Evolutionary conservation across 495 filamentous ascomycete species (phyloP), one percentile per base, ranked within the genome.

Genomic region (Neurospora sp.): DNA sequence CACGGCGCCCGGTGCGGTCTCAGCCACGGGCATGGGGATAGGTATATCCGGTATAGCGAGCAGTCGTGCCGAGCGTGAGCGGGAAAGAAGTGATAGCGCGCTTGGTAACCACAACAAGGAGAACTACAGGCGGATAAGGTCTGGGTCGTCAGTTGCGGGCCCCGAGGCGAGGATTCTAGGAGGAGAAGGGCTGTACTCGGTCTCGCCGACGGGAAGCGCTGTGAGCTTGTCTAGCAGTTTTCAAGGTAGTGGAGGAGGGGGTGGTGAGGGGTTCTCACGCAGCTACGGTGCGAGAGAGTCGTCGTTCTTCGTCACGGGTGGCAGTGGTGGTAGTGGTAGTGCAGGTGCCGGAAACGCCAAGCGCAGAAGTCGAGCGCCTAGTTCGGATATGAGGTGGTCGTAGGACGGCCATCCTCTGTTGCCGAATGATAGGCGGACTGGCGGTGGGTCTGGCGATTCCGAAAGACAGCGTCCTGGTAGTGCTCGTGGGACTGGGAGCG

Each of bases 311-410:
- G 47, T 35, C 4, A 76, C 45, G 42, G 38, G 73, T n/a, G 71
- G 73, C 47, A 40, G 53, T 9, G 18, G 22, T 27, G 37, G 37
- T 44, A 53, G 40, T 16, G 71, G 71, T 27, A 69, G 75, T 8
- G 73, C 71, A 37, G 73, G 73, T 45, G 71, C 72, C 8, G 74
- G 70, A 8, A 75, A 69, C n/a, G 68, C 44, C 1, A 79, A 76
- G 75, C 72, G 75, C 10, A 41, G 74, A 39, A 73, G 69, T 39
- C 35, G 78, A 14, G 77, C 76, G 70, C 78, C 78, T 20, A 81
- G 79, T 47, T 78, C 78, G 71, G 78, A 79, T 69, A 39, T 75
- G 22, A 71, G 77, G 76, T 79, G 77, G 79, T 76, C 78, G 65
- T 80, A 80, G 79, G 74, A 73, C 22, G 76, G 47, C 39, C 44